phyloP scores from a whole-genome alignment of 345 rosid species.

The Eucalyptus cloeziana region DNA sequence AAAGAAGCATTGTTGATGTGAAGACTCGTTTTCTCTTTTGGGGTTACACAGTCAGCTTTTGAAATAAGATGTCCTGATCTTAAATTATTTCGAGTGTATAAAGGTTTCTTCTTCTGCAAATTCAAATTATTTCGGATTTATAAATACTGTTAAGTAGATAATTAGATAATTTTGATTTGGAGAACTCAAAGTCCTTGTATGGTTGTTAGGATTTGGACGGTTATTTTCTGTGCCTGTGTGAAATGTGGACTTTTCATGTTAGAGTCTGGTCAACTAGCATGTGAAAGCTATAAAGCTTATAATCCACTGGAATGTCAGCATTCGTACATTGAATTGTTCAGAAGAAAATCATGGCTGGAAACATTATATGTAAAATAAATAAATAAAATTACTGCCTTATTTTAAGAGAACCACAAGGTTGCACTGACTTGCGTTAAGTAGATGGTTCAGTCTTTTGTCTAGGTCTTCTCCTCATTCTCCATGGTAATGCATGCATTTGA shows the following conservation, averaged over 20 bases:
- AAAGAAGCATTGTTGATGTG: neutral
- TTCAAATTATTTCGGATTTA: neutral
- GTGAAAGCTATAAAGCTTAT: neutral
- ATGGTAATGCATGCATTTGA: neutral
- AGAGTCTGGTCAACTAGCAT: neutral
- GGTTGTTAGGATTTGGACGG: neutral
- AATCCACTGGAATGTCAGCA: neutral
- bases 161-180: neutral
- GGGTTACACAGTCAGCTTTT: neutral
- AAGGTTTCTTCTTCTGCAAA: neutral
- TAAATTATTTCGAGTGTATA: neutral
- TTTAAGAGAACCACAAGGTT: neutral
- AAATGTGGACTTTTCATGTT: neutral
- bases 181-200: neutral
- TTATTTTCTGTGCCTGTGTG: neutral
- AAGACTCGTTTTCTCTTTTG: neutral
- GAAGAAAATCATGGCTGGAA: neutral
- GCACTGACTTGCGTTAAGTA: neutral
- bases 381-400: neutral
- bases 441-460: neutral
- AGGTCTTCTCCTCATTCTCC: neutral
- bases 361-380: neutral
- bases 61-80: neutral
- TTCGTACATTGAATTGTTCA: neutral
- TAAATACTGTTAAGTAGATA: neutral